A percentile compares a stretch with the other conserved stretches of the same genome.
phyloP scores from a whole-genome alignment of 106 monocot genomes.

The Allium fistulosum region DNA sequence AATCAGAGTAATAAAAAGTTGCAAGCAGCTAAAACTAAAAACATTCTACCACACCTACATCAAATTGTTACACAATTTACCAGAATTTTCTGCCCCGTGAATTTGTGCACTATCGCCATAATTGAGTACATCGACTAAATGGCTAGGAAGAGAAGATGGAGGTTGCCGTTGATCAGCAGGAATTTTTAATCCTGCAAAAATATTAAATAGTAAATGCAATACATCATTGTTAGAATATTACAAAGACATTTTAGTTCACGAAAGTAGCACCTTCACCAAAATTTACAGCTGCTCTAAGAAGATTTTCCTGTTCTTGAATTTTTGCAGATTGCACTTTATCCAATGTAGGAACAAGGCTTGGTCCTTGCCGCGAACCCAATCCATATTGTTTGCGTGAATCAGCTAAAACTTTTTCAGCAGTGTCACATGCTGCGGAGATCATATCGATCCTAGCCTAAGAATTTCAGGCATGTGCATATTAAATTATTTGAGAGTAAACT shows the following conservation, averaged over 20 bases:
- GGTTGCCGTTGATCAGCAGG: constrained; percentile 78
- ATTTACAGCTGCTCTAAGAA: constrained; percentile 74
- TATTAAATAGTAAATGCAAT: neutral
- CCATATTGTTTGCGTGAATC: constrained; percentile 82
- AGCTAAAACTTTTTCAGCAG: constrained; percentile 87
- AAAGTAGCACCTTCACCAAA: constrained; percentile 77
- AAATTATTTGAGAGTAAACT: neutral
- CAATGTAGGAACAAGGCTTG: constrained; percentile 57
- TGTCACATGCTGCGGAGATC: constrained; percentile 83
- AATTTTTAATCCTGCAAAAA: constrained; percentile 55
- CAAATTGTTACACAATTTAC: constrained; percentile 10
- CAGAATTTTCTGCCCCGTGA: constrained; percentile 55
- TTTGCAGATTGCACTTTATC: constrained; percentile 92
- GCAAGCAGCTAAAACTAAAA: too few relatives aligned
- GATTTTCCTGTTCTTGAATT: constrained; percentile 91
- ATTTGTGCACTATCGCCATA: constrained; percentile 51
- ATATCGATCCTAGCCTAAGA: constrained; percentile 87
- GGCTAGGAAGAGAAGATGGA: constrained; percentile 74
- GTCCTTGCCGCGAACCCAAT: constrained; percentile 73
- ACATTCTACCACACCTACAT: too few relatives aligned
- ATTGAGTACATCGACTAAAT: constrained; percentile 68
- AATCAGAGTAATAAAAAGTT: neutral
- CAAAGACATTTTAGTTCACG: neutral
- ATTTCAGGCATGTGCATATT: constrained; percentile 4
- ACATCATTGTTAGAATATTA: neutral